Evolutionary conservation across 2,329 filamentous ascomycete genomes (phyloP), one percentile per base, ranked within the genome.

Genomic region (Allantophomopsis cytisporea): DNA sequence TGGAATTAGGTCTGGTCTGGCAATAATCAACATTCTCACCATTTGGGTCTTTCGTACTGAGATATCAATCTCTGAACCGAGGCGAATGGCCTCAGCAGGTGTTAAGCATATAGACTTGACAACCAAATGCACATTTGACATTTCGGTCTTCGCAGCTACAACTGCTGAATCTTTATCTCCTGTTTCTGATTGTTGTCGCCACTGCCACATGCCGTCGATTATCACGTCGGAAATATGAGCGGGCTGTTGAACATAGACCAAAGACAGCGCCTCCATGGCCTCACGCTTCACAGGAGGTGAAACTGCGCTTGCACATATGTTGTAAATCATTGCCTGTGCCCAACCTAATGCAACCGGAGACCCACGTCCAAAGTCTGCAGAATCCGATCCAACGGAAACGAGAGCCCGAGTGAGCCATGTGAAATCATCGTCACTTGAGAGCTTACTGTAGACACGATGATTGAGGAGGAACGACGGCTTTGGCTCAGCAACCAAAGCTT

Each of bases 391-490:
- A 13, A 81, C 61, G 18, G 77, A 71, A 13, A 71, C 63, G 37
- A 96, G 64, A 21, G 86, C 80, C 46, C 76, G 73, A 33, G 79
- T 65, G 38, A 84, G 71, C 84, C 91, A 95, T 39, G 65, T 66
- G 15, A 87, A 65, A 50, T 98, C 91, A 39, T 88, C 83, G 41
- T 81, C 76, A 1, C 68, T 62, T 2, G 71, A 68, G 17, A 94
- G 53, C 54, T 94, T 95, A 31, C 80, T 78, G 60, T 91, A 96
- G 5, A 94, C 75, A 44, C 83, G 81, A 28, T 82, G 72, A 51
- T 84, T 94, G 5, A 96, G 68, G 15, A 96, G 64, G 56, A 94
- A 91, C 0, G 89, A 94, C 12, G 83, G 79, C 56, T 94, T 94
- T 0, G 84, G 78, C n/a, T 80, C 76, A 31, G 78, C 58, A 2